These are phyloP conservation scores for Erodium maritimum DNA, from an alignment of 345 rosid genomes.

Conservation along the genomic window DNA sequence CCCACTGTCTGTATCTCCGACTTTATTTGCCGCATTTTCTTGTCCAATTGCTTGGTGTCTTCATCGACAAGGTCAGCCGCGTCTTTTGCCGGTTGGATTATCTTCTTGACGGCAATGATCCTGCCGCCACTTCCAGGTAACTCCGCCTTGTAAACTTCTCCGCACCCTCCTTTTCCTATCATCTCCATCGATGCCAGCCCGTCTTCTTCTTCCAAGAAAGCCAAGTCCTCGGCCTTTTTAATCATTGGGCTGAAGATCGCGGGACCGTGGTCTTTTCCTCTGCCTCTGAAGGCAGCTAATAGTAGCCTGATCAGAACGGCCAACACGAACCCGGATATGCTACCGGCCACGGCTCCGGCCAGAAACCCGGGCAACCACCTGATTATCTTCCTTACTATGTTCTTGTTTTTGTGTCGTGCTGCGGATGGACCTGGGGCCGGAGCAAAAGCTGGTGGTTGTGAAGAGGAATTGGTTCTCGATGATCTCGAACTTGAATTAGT, in stretches of 20 bases:
- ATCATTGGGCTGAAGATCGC: slow-evolving; percentile 67
- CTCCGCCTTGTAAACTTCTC: slow-evolving; percentile 75
- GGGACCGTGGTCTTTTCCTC: slow-evolving; percentile 37
- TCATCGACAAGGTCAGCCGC: slow-evolving; percentile 53
- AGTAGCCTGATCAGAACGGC: slow-evolving; percentile 20
- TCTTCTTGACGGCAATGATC: slow-evolving; percentile 65
- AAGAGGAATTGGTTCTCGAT: slow-evolving; percentile 2
- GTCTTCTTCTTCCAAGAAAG: slow-evolving; percentile 74
- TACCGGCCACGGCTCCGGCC: slow-evolving; percentile 53
- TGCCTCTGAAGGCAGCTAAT: slow-evolving; percentile 27
- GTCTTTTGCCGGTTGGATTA: slow-evolving; percentile 61
- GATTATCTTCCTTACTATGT: slow-evolving; percentile 25
- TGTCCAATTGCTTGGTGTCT: slow-evolving; percentile 47
- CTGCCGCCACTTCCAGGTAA: slow-evolving; percentile 59
- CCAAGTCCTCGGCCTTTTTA: slow-evolving; percentile 60
- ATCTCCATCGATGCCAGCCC: slow-evolving; percentile 33
- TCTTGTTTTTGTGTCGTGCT: slow-evolving; percentile 6
- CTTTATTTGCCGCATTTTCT: slow-evolving; percentile 69
- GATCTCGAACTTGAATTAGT: not conserved
- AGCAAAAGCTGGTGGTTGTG: not conserved
- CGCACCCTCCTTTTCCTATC: slow-evolving; percentile 82
- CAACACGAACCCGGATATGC: slow-evolving; percentile 55
- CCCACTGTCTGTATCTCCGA: slow-evolving; percentile 80
- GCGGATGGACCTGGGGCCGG: slow-evolving; percentile 19
- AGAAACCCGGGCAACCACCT: slow-evolving; percentile 57